phyloP scores from a whole-genome alignment of 148 eudicot species.

The Persicaria maculosa region DNA sequence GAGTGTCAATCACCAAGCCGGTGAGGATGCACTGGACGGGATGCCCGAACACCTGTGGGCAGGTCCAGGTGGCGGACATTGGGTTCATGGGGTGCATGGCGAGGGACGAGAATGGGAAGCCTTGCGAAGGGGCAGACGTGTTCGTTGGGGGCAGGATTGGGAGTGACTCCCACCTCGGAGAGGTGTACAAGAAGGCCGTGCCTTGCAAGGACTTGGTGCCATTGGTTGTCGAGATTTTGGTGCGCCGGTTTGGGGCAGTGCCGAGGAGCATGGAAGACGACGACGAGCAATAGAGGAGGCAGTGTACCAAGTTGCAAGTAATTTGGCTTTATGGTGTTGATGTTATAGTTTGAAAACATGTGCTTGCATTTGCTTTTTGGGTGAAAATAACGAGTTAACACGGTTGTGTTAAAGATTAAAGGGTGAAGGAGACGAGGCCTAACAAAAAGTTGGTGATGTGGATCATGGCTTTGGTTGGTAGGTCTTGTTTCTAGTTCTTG shows the following conservation, averaged over 20 bases:
- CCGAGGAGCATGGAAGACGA: slow-evolving; percentile 58
- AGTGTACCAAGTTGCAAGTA: not conserved
- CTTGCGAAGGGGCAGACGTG: slow-evolving; percentile 79
- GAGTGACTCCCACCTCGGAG: slow-evolving; percentile 83
- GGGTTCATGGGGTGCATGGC: slow-evolving; percentile 98
- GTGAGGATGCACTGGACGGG: slow-evolving; percentile 99
- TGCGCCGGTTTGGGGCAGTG: slow-evolving; percentile 67
- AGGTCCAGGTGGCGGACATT: slow-evolving; percentile 96
- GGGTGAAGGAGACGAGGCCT: not conserved
- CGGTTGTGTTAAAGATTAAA: not conserved
- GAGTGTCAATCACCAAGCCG: slow-evolving; percentile 52
- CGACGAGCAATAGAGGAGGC: slow-evolving; percentile 25
- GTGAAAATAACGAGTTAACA: not conserved
- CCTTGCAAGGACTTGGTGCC: slow-evolving; percentile 81
- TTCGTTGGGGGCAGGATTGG: slow-evolving; percentile 85
- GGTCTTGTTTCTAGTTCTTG: not conserved
- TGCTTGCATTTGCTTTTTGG: not conserved
- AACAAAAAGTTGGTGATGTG: not conserved
- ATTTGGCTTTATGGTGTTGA: not conserved
- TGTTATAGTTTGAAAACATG: not conserved
- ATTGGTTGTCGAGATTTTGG: slow-evolving; percentile 58
- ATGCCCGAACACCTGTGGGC: slow-evolving; percentile 83
- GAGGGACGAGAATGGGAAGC: slow-evolving; percentile 66
- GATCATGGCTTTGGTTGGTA: not conserved
- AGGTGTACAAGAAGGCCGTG: slow-evolving; percentile 70